Evolutionary conservation across 179 eudicot genomes (phyloP).

Genomic region (Spergularia azorica): DNA sequence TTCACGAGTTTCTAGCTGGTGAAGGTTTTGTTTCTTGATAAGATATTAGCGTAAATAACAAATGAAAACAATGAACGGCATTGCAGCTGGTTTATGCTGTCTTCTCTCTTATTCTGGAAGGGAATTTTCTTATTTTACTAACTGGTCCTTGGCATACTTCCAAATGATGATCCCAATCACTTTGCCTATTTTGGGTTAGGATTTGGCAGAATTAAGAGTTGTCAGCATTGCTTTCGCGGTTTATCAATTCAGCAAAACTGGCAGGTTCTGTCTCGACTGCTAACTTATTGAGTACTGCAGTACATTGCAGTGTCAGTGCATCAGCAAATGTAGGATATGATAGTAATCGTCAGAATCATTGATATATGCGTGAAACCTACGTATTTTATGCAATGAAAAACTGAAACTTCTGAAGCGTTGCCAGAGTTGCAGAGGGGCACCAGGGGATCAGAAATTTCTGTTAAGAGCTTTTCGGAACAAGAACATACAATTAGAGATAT

Average conservation of each 20-base stretch:
- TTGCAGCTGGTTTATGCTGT: too few relatives aligned
- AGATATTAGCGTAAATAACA: too few relatives aligned
- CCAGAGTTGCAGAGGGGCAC: background rate
- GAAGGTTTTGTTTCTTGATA: slow-evolving; percentile 29
- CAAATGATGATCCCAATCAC: background rate
- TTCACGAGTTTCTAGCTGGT: slow-evolving; percentile 48
- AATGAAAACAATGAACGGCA: too few relatives aligned
- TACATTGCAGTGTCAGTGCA: background rate
- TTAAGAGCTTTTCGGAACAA: too few relatives aligned
- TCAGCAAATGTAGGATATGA: background rate
- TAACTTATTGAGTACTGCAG: background rate
- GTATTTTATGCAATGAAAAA: too few relatives aligned
- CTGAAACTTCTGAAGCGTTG: too few relatives aligned
- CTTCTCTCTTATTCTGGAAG: too few relatives aligned
- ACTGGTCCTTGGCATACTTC: too few relatives aligned
- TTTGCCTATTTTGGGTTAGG: background rate
- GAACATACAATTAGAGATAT: background rate
- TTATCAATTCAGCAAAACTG: background rate
- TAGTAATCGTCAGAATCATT: background rate
- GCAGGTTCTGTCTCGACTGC: slow-evolving; percentile 1
- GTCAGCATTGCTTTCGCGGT: background rate
- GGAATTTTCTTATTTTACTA: too few relatives aligned
- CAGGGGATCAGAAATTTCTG: background rate
- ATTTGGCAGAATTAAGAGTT: background rate
- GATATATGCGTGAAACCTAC: too few relatives aligned